These are phyloP conservation scores for Hymenoscyphus occultus DNA, from an alignment of 2,329 filamentous ascomycete genomes.

Conservation along the genomic window DNA sequence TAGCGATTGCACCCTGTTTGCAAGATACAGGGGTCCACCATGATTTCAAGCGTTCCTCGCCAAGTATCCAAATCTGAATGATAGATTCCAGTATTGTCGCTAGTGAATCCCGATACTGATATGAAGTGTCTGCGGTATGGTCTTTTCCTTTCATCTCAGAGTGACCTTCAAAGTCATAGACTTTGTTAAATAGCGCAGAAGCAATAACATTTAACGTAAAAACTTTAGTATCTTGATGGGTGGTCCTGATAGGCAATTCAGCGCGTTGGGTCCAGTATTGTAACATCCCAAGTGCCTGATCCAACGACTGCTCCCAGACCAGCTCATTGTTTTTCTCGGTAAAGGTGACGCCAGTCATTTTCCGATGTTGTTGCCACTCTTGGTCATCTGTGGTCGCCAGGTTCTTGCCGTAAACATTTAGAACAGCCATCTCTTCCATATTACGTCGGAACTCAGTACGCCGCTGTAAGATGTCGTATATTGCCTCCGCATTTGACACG, in stretches of 20 bases:
- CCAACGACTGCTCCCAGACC: neutral
- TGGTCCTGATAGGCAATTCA: neutral
- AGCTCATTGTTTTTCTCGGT: neutral
- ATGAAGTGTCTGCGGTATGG: neutral
- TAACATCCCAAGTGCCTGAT: neutral
- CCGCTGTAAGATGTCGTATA: neutral
- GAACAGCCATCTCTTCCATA: neutral
- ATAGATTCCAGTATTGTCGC: neutral
- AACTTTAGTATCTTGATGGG: neutral
- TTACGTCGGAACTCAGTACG: constrained; percentile 1
- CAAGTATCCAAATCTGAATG: neutral
- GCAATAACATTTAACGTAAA: neutral
- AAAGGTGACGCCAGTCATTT: neutral
- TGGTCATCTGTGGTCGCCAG: neutral
- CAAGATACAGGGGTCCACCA: neutral
- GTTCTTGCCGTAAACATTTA: constrained; percentile 2
- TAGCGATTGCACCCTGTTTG: neutral
- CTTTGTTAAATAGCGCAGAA: neutral
- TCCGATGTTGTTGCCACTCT: constrained; percentile 6
- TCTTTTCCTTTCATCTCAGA: neutral
- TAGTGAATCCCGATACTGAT: constrained; percentile 3
- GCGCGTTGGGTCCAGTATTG: neutral
- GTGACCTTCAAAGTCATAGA: neutral
- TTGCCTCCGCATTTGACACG: constrained; percentile 2
- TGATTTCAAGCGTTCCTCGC: neutral